phyloP scores from a whole-genome alignment of 1,284 basidiomycete genomes.

The Anthracocystis walkeri region DNA sequence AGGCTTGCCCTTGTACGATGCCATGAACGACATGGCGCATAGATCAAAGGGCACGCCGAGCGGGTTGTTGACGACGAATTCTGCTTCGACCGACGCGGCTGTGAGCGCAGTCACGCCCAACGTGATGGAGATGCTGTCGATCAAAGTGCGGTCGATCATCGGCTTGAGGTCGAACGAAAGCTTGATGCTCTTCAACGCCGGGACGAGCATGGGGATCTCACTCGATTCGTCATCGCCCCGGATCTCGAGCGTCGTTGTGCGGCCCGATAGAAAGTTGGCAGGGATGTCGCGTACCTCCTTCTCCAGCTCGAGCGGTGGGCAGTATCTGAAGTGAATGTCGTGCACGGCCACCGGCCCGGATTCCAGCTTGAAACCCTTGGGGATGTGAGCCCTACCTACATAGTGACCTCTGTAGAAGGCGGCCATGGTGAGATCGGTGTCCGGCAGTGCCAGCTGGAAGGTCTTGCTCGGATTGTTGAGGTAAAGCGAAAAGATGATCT shows the following conservation, averaged over 20 bases:
- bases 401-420: conserved; percentile 51
- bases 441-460: conserved; percentile 40
- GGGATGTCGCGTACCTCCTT: conserved; percentile 49
- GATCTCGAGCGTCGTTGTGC: conserved; percentile 53
- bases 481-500: conserved; percentile 52
- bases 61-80: conserved; percentile 60
- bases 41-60: conserved; percentile 56
- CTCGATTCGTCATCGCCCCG: conserved; percentile 57
- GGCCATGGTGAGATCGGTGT: conserved; percentile 53
- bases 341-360: conserved; percentile 49
- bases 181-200: conserved; percentile 46
- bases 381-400: conserved; percentile 51
- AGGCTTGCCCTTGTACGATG: conserved; percentile 50
- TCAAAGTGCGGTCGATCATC: conserved; percentile 54
- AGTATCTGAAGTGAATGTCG: conserved; percentile 56
- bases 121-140: conserved; percentile 58
- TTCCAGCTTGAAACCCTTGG: conserved; percentile 37
- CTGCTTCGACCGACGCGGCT: conserved; percentile 48
- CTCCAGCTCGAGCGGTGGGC: conserved; percentile 35
- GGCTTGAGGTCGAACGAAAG: conserved; percentile 56
- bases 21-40: conserved; percentile 51
- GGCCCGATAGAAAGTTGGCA: conserved; percentile 55
- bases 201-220: conserved; percentile 42
- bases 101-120: conserved; percentile 58
- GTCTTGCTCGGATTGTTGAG: conserved; percentile 58